phyloP scores from a whole-genome alignment of 2,329 filamentous ascomycete genomes.

The Penicillium vulpinum region DNA sequence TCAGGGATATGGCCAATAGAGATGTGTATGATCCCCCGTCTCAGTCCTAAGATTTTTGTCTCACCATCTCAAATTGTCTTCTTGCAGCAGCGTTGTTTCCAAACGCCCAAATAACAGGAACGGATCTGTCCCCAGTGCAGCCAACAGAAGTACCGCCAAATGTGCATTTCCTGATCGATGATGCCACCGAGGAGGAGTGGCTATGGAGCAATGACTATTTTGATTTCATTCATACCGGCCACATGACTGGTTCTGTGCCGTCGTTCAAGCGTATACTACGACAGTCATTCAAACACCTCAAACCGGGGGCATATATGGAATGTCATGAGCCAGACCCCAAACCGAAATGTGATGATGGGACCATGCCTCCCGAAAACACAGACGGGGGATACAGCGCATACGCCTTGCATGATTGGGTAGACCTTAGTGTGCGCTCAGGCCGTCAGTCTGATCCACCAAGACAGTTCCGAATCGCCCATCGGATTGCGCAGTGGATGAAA shows the following conservation, averaged over 20 bases:
- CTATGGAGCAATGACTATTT: constrained; percentile 52
- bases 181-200: constrained; percentile 63
- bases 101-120: constrained; percentile 59
- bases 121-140: constrained; percentile 68
- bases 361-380: constrained; percentile 50
- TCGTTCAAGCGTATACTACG: constrained; percentile 58
- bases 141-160: constrained; percentile 68
- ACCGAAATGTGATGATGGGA: constrained; percentile 55
- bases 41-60: background rate
- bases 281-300: constrained; percentile 54
- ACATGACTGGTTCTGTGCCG: constrained; percentile 59
- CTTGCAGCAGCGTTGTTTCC: constrained; percentile 52
- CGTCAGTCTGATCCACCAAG: constrained; percentile 45
- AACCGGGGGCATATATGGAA: constrained; percentile 56
- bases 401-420: constrained; percentile 52
- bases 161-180: constrained; percentile 72
- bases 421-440: constrained; percentile 44
- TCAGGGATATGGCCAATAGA: constrained; percentile 69
- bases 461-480: constrained; percentile 55
- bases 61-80: constrained; percentile 12
- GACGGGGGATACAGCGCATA: constrained; percentile 35
- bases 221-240: constrained; percentile 61
- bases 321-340: constrained; percentile 49
- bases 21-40: constrained; percentile 49
- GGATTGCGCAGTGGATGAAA: constrained; percentile 56